Conservation (phyloP, 352 stramenopile genomes). For the Phytophthora tubulina region DNA sequence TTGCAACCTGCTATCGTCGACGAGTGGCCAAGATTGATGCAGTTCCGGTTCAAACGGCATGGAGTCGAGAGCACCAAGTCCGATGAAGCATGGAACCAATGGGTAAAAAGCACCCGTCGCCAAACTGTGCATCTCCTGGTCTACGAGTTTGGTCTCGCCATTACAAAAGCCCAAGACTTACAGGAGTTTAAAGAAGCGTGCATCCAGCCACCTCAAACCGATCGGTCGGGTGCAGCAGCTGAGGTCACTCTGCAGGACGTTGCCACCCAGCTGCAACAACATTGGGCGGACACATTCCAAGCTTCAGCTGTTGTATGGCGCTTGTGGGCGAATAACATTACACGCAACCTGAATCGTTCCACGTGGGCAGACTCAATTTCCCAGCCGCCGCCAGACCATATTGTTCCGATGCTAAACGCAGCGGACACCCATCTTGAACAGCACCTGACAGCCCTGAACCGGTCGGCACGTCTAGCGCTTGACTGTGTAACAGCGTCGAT, state of each 20-base stretch:
- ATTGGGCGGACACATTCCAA: background rate
- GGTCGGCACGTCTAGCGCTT: background rate
- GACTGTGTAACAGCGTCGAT: background rate
- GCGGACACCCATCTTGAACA: background rate
- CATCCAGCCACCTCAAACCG: background rate
- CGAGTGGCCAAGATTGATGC: conserved; percentile 22
- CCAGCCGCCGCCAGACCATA: background rate
- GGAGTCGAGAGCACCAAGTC: conserved; percentile 8
- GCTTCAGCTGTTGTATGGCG: conserved; percentile 5
- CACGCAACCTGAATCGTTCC: conserved; percentile 18
- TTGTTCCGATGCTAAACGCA: background rate
- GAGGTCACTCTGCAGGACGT: background rate
- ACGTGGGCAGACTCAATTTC: background rate
- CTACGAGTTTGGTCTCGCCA: conserved; percentile 16
- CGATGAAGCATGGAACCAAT: conserved; percentile 17
- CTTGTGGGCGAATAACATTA: conserved; percentile 28
- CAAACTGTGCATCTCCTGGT: conserved; percentile 24
- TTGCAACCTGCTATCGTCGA: background rate
- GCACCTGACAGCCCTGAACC: background rate
- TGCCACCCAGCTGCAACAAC: background rate
- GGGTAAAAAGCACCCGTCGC: conserved; percentile 6
- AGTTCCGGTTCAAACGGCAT: conserved; percentile 25
- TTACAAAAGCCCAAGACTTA: conserved; percentile 8
- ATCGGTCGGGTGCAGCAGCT: conserved; percentile 1
- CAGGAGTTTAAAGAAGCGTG: conserved; percentile 4